Percentiles rank a stretch among this genome's conserved stretches.
phyloP scores from a whole-genome alignment of 805 yeast species.

The Danielozyma ontarioensis region DNA sequence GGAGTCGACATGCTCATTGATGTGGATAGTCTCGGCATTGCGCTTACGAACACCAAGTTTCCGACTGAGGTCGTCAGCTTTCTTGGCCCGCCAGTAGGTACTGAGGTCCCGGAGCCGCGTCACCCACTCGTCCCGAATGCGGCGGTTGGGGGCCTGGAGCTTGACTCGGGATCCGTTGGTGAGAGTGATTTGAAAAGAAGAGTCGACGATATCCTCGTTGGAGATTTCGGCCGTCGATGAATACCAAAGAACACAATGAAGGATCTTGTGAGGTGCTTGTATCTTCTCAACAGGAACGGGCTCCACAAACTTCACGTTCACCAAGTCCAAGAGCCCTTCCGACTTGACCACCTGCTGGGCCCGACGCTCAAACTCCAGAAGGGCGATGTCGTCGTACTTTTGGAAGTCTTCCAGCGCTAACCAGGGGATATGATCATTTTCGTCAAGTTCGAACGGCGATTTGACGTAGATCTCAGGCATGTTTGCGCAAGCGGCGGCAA shows the following conservation, averaged over 20 bases:
- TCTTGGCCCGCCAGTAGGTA: slow-evolving; percentile 56
- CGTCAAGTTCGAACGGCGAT: slow-evolving; percentile 52
- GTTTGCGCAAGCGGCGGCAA: slow-evolving; percentile 10
- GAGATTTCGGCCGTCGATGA: slow-evolving; percentile 16
- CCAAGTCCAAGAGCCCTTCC: slow-evolving; percentile 57
- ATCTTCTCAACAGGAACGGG: slow-evolving; percentile 20
- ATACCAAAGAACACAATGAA: slow-evolving; percentile 28
- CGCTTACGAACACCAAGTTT: slow-evolving; percentile 31
- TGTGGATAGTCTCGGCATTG: slow-evolving; percentile 44
- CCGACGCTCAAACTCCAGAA: slow-evolving; percentile 62
- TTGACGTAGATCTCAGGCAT: slow-evolving; percentile 40
- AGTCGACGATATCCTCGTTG: slow-evolving; percentile 32
- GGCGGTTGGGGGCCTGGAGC: slow-evolving; percentile 50
- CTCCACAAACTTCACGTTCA: slow-evolving; percentile 38
- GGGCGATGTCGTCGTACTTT: slow-evolving; percentile 50
- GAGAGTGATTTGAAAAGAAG: slow-evolving; percentile 50
- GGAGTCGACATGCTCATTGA: slow-evolving; percentile 55
- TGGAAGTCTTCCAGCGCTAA: slow-evolving; percentile 42
- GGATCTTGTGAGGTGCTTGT: slow-evolving; percentile 18
- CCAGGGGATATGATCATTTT: slow-evolving; percentile 58
- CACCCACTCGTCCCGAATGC: slow-evolving; percentile 63
- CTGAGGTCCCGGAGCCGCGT: slow-evolving; percentile 37
- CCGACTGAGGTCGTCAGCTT: slow-evolving; percentile 33
- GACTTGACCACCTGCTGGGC: slow-evolving; percentile 52
- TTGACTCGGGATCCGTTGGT: slow-evolving; percentile 41